Evolutionary conservation across 169 alveolate genomes (phyloP), one percentile per base, ranked within the genome.

Genomic region (Eimeria falciformis): DNA sequence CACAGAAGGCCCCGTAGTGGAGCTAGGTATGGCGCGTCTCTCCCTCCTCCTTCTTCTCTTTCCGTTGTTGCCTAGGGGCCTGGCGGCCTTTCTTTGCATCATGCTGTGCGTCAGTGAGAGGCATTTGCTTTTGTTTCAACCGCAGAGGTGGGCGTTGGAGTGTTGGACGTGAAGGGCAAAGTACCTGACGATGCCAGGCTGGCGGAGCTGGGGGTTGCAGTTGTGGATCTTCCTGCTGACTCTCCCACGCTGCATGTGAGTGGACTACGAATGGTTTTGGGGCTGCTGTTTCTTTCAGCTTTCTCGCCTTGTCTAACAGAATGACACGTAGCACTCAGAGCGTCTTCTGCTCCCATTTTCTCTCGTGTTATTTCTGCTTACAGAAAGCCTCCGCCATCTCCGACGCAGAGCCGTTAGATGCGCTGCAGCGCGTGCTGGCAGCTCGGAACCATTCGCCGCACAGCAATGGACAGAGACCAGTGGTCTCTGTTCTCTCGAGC

Each of bases 361-460:
- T 0, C 62, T 50, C 23, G 1, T 50, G 62, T 1, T 50, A 21
- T 21, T 50, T 12, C 62, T 50, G 18, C n/a, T n/a, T n/a, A 12
- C 18, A 21, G 18, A 50, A 9, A 0, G 62, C 62, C 18, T 12
- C 62, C 18, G 62, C 62, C 18, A 1, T 21, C 2, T 12, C 62
- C 18, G 62, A 50, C 2, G 62, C 62, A 12, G 62, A 12, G 11
- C 23, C 58, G 58, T 47, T 71, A 56, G 83, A 71, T 27, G 83
- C 83, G 4, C 27, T 71, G 23, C 83, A 71, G 83, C 83, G 83
- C 0, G 83, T 56, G 56, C 83, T 71, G 40, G 83, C 83, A 37
- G 83, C 83, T n/a, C 83, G 83, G 83, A 27, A 71, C 29, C 50
- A 62, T n/a, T n/a, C 17, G 29, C 11, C 29, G 14, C 11, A 29